Evolutionary conservation across 306 rosid genomes (phyloP), one percentile per base, ranked within the genome.

Genomic region (Ammopiptanthus mongolicus): DNA sequence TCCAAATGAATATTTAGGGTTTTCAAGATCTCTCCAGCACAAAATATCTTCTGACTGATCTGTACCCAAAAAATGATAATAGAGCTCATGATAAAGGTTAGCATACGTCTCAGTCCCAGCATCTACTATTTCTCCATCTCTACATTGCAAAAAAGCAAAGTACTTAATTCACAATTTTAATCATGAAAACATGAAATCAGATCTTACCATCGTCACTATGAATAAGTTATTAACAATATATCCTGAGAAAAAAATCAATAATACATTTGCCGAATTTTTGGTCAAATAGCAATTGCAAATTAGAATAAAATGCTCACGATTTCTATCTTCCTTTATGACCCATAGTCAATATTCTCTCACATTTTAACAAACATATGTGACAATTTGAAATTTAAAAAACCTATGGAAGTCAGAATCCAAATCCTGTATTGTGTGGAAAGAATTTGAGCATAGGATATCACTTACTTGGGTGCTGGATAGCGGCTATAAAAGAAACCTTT

Each of bases 401-500:
- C 15, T 22, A 31, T 1, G 31, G 41, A 21, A 41, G 8, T 55
- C 41, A 75, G 41, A 53, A 52, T 51, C 64, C 19, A 67, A 34
- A 74, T 25, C 17, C 37, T 29, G 58, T n/a, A 47, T 29, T 18
- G 15, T 18, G 36, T 2, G 36, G 47, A 29, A 53, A 47, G 46
- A 56, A 69, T n/a, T 55, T 17, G 50, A 78, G 58, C 29, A 60
- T 39, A 34, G 29, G 63, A 72, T 15, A 69, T 61, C 37, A 80
- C 97, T 90, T 82, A 95, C 99, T 84, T 81, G 60, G 99, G 99
- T 75, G 93, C 88, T 61, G 99, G 99, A 83, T 88, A 95, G 72
- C 97, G 92, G 80, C 99, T 81, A 77, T 95, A 95, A 84, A 92
- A 95, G 87, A 92, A 95, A 34, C 99, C 97, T 81, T 85, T 86